Percentiles rank a stretch among this genome's conserved stretches.
These are phyloP conservation scores for Ophidiomyces ophidiicola DNA, from an alignment of 2,329 filamentous ascomycete species.

Conservation along the genomic window DNA sequence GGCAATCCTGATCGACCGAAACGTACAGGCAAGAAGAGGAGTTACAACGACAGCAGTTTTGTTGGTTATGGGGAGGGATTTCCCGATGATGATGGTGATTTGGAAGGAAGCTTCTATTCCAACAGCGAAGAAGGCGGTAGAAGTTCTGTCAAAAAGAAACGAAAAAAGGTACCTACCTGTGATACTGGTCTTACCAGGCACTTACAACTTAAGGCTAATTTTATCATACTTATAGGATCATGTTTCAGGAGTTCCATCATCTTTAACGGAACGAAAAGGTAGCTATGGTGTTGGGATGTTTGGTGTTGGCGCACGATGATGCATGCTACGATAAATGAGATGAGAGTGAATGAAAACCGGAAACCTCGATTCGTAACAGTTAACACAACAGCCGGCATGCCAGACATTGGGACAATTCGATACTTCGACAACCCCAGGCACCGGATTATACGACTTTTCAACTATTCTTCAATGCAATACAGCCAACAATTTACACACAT, in stretches of 20 bases:
- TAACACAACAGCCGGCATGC: slow-evolving; percentile 8
- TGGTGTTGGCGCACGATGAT: slow-evolving; percentile 34
- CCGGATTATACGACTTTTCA: background rate
- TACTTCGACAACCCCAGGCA: background rate
- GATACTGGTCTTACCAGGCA: background rate
- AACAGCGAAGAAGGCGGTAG: slow-evolving; percentile 30
- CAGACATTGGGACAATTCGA: background rate
- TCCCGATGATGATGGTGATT: slow-evolving; percentile 37
- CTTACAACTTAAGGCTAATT: slow-evolving; percentile 9
- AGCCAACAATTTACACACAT: slow-evolving; percentile 8
- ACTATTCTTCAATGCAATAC: slow-evolving; percentile 4
- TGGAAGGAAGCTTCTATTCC: slow-evolving; percentile 30
- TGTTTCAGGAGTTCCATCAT: slow-evolving; percentile 29
- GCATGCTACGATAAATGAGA: slow-evolving; percentile 10
- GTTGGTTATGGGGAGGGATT: slow-evolving; percentile 41
- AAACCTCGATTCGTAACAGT: background rate
- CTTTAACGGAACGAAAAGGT: slow-evolving; percentile 30
- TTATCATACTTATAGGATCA: slow-evolving; percentile 26
- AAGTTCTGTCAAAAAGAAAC: slow-evolving; percentile 34
- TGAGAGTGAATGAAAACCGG: slow-evolving; percentile 1
- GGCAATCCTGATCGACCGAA: slow-evolving; percentile 31
- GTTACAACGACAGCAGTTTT: slow-evolving; percentile 41
- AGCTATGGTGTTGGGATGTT: slow-evolving; percentile 36
- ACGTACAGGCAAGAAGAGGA: slow-evolving; percentile 38
- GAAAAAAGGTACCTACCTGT: slow-evolving; percentile 34